Percentiles rank a stretch among this genome's conserved stretches.
phyloP scores from a whole-genome alignment of 805 yeast species.

The Myxozyma kluyveri region DNA sequence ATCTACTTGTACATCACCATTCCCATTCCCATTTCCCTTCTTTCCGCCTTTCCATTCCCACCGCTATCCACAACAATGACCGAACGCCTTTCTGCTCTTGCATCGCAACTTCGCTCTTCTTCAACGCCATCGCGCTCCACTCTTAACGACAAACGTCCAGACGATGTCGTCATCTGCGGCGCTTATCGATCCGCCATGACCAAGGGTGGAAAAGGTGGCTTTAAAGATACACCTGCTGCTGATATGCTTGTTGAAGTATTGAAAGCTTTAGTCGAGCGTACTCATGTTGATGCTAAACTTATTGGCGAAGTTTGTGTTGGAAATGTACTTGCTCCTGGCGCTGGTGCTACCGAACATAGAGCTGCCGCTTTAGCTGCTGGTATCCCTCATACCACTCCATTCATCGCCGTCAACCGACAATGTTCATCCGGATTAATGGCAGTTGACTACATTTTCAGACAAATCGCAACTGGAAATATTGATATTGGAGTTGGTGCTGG shows the following conservation, averaged over 20 bases:
- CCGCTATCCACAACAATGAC: neutral
- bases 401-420: slow-evolving; percentile 84
- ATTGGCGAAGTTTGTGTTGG: slow-evolving; percentile 89
- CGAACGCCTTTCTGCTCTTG: slow-evolving; percentile 21
- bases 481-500: slow-evolving; percentile 90
- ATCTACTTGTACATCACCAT: no score
- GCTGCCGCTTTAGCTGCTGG: slow-evolving; percentile 92
- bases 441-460: slow-evolving; percentile 82
- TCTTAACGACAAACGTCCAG: slow-evolving; percentile 59
- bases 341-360: slow-evolving; percentile 93
- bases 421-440: slow-evolving; percentile 95
- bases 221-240: slow-evolving; percentile 79
- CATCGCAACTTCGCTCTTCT: slow-evolving; percentile 27
- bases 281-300: slow-evolving; percentile 51
- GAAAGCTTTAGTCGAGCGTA: slow-evolving; percentile 55
- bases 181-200: slow-evolving; percentile 91
- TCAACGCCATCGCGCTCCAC: slow-evolving; percentile 35
- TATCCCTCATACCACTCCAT: slow-evolving; percentile 74
- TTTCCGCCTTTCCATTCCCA: no score
- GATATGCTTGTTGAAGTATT: slow-evolving; percentile 69
- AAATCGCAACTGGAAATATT: slow-evolving; percentile 83
- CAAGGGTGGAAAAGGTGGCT: slow-evolving; percentile 81
- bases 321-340: slow-evolving; percentile 86
- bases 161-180: slow-evolving; percentile 85
- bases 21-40: no score